Evolutionary conservation across 2,329 filamentous ascomycete species (phyloP).

Genomic region (Neopestalotiopsis rosae): DNA sequence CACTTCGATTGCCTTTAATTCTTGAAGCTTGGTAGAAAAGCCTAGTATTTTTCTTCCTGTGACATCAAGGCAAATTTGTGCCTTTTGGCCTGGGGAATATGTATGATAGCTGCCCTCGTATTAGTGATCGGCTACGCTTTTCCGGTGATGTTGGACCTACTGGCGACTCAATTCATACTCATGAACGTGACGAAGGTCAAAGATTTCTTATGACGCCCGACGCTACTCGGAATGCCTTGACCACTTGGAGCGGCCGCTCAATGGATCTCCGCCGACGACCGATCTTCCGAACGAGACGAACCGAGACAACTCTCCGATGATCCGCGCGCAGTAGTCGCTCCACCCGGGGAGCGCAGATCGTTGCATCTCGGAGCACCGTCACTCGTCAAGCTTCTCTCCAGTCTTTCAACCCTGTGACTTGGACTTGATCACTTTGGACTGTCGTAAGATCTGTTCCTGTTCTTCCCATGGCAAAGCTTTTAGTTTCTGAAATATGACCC

Average conservation of each 20-base stretch:
- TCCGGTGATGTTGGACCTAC: too few species aligned
- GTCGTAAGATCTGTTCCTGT: constrained; percentile 1
- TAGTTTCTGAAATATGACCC: constrained; percentile 6
- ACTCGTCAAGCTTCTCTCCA: neutral
- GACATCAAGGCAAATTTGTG: too few species aligned
- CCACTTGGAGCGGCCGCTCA: neutral
- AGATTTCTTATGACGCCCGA: neutral
- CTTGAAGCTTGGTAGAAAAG: too few species aligned
- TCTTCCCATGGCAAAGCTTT: constrained; percentile 8
- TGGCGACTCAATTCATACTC: too few species aligned
- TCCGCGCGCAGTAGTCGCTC: too few species aligned
- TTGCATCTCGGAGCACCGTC: neutral
- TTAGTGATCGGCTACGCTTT: too few species aligned
- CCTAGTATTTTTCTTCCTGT: too few species aligned
- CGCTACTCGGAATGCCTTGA: neutral
- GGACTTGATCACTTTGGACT: neutral
- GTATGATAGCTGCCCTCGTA: too few species aligned
- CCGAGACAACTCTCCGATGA: neutral
- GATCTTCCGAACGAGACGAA: neutral
- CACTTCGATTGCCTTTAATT: too few species aligned
- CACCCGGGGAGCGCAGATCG: too few species aligned
- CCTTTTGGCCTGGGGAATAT: too few species aligned
- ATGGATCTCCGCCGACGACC: neutral
- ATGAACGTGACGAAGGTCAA: too few species aligned
- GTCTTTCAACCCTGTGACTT: neutral